Percentiles rank a stretch among this genome's conserved stretches.
Conservation (phyloP, 2,329 filamentous ascomycete genomes). For the Cephalotrichum gorgonifer region DNA sequence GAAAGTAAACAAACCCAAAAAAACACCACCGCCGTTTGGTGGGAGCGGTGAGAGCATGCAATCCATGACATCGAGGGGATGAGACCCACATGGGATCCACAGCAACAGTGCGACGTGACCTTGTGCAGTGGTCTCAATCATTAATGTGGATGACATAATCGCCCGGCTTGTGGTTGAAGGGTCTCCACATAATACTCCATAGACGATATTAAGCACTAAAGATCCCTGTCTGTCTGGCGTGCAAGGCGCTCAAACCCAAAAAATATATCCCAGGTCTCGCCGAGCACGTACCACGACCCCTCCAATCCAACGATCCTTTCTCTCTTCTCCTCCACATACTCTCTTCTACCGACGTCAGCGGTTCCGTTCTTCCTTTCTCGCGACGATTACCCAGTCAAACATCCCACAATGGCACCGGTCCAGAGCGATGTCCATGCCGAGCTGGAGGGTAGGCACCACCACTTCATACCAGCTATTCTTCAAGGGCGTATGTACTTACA, state of each 20-base stretch:
- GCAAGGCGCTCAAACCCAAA: too few relatives aligned
- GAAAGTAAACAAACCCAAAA: constrained; percentile 5
- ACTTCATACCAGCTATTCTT: background rate
- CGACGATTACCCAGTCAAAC: background rate
- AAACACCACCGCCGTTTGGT: constrained; percentile 33
- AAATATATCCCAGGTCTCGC: too few relatives aligned
- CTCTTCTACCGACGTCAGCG: background rate
- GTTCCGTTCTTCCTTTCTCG: too few relatives aligned
- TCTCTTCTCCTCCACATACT: background rate
- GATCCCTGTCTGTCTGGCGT: too few relatives aligned
- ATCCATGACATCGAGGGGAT: constrained; percentile 3
- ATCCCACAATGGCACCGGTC: constrained; percentile 28
- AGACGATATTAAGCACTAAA: too few relatives aligned
- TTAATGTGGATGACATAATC: background rate
- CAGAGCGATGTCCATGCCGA: constrained; percentile 24
- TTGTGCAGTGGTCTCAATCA: background rate
- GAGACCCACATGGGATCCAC: background rate
- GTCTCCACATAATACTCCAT: too few relatives aligned
- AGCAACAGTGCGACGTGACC: background rate
- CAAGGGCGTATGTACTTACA: too few relatives aligned
- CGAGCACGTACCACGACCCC: too few relatives aligned
- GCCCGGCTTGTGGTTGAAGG: too few relatives aligned
- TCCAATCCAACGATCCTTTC: too few relatives aligned
- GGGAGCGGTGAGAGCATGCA: background rate
- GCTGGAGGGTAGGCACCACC: constrained; percentile 24